These are phyloP conservation scores for Colletotrichum noveboracense DNA, from an alignment of 2,329 filamentous ascomycete species.

Conservation along the genomic window DNA sequence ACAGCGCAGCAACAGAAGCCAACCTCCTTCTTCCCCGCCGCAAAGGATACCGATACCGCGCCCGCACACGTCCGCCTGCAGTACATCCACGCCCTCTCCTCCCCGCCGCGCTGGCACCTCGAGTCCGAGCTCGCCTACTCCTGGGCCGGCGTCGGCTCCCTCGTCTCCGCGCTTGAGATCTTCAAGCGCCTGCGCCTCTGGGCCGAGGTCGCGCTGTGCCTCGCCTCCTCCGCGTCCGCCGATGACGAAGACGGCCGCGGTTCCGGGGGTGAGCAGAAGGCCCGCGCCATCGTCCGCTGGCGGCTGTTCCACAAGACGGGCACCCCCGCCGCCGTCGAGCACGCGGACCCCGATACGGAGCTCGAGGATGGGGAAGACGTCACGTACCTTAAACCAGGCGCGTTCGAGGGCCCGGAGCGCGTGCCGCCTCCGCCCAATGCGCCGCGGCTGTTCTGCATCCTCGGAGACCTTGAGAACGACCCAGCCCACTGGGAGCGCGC, in stretches of 20 bases:
- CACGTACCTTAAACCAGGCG: conserved; percentile 57
- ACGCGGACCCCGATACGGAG: conserved; percentile 51
- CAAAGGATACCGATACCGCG: conserved; percentile 79
- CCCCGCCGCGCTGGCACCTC: conserved; percentile 90
- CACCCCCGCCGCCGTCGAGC: conserved; percentile 23
- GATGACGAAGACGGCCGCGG: conserved; percentile 61
- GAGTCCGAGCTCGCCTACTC: conserved; percentile 91
- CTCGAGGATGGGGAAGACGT: conserved; percentile 44
- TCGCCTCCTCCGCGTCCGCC: conserved; percentile 65
- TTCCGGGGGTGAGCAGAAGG: conserved; percentile 76
- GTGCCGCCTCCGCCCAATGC: conserved; percentile 79
- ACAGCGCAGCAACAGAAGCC: conserved; percentile 48
- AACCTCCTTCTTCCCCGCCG: conserved; percentile 80
- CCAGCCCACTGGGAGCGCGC: conserved; percentile 80
- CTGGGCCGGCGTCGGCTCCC: conserved; percentile 89
- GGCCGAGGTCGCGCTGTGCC: conserved; percentile 93
- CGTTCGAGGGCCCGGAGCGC: conserved; percentile 68
- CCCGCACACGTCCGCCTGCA: conserved; percentile 76
- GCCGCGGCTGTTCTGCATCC: conserved; percentile 87
- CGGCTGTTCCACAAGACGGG: conserved; percentile 76
- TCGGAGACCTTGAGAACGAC: conserved; percentile 86
- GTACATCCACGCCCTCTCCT: conserved; percentile 84
- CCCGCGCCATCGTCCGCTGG: conserved; percentile 75
- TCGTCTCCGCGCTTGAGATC: conserved; percentile 91
- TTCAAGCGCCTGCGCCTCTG: conserved; percentile 93